Evolutionary conservation across 768 basidiomycete species (phyloP).

Genomic region (Suillus tomentosus): DNA sequence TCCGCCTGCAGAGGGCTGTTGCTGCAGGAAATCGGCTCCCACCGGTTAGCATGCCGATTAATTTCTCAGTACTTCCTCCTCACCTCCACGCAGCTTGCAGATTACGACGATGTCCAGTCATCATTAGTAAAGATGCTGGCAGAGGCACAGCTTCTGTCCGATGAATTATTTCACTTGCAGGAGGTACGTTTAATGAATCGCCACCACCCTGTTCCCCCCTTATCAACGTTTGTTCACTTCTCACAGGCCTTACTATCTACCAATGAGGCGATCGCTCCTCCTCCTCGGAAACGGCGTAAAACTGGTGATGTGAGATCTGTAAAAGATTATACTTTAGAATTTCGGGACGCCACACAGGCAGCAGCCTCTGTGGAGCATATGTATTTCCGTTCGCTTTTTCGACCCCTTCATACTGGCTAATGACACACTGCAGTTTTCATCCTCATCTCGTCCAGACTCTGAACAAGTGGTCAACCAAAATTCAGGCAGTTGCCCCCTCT

Average conservation of each 20-base stretch:
- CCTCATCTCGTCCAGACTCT: slow-evolving; percentile 76
- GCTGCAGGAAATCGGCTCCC: slow-evolving; percentile 67
- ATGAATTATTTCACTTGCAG: slow-evolving; percentile 69
- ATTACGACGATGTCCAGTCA: slow-evolving; percentile 41
- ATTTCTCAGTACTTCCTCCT: slow-evolving; percentile 13
- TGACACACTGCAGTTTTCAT: slow-evolving; percentile 50
- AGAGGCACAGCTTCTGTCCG: slow-evolving; percentile 61
- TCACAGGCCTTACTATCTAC: slow-evolving; percentile 45
- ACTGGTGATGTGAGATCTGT: slow-evolving; percentile 28
- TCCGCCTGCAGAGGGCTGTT: slow-evolving; percentile 84
- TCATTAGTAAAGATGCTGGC: slow-evolving; percentile 55
- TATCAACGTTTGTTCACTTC: slow-evolving; percentile 20
- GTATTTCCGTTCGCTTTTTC: slow-evolving; percentile 39
- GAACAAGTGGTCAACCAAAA: slow-evolving; percentile 94
- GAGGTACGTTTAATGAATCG: slow-evolving; percentile 47
- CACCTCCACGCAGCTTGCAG: slow-evolving; percentile 33
- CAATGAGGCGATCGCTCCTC: slow-evolving; percentile 49
- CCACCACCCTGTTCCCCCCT: slow-evolving; percentile 4
- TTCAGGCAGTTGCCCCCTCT: slow-evolving; percentile 87
- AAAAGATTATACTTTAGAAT: slow-evolving; percentile 22
- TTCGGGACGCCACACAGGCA: slow-evolving; percentile 46
- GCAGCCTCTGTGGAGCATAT: slow-evolving; percentile 49
- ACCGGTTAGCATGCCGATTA: slow-evolving; percentile 42
- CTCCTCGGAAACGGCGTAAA: slow-evolving; percentile 61
- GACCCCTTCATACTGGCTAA: slow-evolving; percentile 9